Percentiles rank a stretch among this genome's conserved stretches.
Evolutionary conservation across 345 rosid species (phyloP).

Genomic region (Corchorus olitorius): DNA sequence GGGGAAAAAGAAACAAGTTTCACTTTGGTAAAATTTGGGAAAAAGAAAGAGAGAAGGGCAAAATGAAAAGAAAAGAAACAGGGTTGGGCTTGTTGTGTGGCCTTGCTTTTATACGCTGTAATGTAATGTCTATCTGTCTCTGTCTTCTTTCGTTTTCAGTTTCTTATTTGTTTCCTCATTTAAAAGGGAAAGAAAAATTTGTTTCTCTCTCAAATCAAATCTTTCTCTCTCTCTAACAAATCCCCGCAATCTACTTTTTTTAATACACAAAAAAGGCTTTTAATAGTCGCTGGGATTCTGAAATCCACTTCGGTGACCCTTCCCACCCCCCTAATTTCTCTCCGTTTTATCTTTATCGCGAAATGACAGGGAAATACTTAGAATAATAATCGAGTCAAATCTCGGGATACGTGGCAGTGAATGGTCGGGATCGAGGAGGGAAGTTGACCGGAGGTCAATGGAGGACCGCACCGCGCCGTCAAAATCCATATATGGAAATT

Average conservation of each 20-base stretch:
- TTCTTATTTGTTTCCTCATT: background rate
- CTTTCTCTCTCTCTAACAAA: slow-evolving; percentile 53
- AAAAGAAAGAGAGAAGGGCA: background rate
- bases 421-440: slow-evolving; percentile 23
- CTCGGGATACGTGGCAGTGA: slow-evolving; percentile 9
- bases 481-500: slow-evolving; percentile 16
- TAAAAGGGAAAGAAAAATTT: background rate
- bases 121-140: slow-evolving; percentile 27
- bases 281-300: slow-evolving; percentile 41
- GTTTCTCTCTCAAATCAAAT: slow-evolving; percentile 54
- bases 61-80: background rate
- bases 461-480: slow-evolving; percentile 41
- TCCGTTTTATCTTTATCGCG: slow-evolving; percentile 11
- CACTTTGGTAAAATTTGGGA: background rate
- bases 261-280: slow-evolving; percentile 14
- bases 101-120: slow-evolving; percentile 34
- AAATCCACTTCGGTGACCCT: slow-evolving; percentile 61
- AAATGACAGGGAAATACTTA: slow-evolving; percentile 13
- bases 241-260: slow-evolving; percentile 40
- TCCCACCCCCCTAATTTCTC: slow-evolving; percentile 16
- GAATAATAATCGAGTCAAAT: slow-evolving; percentile 15
- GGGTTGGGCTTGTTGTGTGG: background rate
- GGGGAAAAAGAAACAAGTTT: background rate
- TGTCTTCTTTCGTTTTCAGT: background rate
- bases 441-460: slow-evolving; percentile 35